Evolutionary conservation across 148 eudicot genomes (phyloP), one percentile per base, ranked within the genome.

Genomic region (Nepenthes mirabilis): DNA sequence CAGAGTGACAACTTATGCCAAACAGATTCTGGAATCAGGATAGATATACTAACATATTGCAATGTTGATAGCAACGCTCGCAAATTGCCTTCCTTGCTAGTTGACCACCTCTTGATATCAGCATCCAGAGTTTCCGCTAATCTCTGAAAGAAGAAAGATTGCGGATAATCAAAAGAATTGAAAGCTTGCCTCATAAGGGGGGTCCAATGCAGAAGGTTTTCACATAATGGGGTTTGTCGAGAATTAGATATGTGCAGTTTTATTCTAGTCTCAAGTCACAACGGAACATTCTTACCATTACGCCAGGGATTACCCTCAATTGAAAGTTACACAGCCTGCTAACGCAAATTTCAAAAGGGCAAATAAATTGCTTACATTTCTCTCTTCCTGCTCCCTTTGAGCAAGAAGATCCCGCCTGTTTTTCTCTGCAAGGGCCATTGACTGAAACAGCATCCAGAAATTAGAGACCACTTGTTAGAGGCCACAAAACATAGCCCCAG

Each of bases 71-170:
- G 79, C 78, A 94, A 80, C 68, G 99, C 99, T 35, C 99, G 91
- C 49, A 94, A 73, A 69, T 94, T 94, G 57, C 99, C 95, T 79
- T 90, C 83, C 80, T 94, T 94, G 59, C 99, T 95, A 75, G 72
- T 83, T 47, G 97, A 84, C 99, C 99, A 94, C 78, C 99, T 82
- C 82, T 77, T 94, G 59, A 94, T 87, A 65, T 89, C 99, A 72
- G 82, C 86, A 76, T 89, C 97, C 61, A 94, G 83, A 60, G 75
- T 60, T 84, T 86, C 99, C 34, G 99, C 95, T 11, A 94, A 73
- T 71, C 95, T 86, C 99, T 94, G 87, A 72, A 67, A 4, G 43
- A 47, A 56, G 23, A 11, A 65, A 51, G 33, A 61, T 43, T 23
- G 40, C 59, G 36, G 68, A 10, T 43, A 33, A 60, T 52, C 56